phyloP scores from a whole-genome alignment of 495 filamentous ascomycete genomes.

The Aspergillus taichungensis region DNA sequence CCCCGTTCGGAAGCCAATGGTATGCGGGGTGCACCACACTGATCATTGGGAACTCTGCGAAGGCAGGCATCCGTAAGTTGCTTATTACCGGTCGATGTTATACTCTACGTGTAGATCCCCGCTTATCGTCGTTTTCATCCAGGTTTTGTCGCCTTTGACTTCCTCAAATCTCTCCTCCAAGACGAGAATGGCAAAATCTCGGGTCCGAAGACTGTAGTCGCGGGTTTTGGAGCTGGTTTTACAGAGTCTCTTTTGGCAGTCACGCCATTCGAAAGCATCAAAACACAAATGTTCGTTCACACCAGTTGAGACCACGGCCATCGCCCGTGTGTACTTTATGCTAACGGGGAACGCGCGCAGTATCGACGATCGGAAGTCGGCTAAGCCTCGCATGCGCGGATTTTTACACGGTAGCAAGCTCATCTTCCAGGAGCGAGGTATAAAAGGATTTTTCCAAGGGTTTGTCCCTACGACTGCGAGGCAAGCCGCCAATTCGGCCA shows the following conservation, averaged over 20 bases:
- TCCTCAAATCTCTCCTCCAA: constrained; percentile 72
- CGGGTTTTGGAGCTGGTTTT: constrained; percentile 89
- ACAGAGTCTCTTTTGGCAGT: constrained; percentile 91
- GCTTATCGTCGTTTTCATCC: constrained; percentile 85
- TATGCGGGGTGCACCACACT: constrained; percentile 96
- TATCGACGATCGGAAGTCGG: constrained; percentile 89
- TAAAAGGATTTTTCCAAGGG: constrained; percentile 92
- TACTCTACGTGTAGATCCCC: constrained; percentile 6
- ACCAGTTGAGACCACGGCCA: background rate
- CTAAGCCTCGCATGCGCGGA: constrained; percentile 79
- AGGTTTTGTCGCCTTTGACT: constrained; percentile 96
- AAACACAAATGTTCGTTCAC: constrained; percentile 68
- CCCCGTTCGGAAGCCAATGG: constrained; percentile 89
- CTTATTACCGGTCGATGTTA: background rate
- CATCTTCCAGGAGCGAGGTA: constrained; percentile 77
- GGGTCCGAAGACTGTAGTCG: constrained; percentile 82
- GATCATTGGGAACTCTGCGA: constrained; percentile 92
- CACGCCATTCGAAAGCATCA: constrained; percentile 96
- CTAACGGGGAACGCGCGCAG: constrained; percentile 25
- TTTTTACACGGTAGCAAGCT: constrained; percentile 85
- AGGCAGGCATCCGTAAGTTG: constrained; percentile 81
- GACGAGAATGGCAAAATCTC: constrained; percentile 85
- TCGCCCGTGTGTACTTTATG: background rate
- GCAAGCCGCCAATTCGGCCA: constrained; percentile 90
- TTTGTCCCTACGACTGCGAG: constrained; percentile 91